These are phyloP conservation scores for Entrophospora sp. DNA, from an alignment of 192 early-diverging fungal species.

Conservation along the genomic window DNA sequence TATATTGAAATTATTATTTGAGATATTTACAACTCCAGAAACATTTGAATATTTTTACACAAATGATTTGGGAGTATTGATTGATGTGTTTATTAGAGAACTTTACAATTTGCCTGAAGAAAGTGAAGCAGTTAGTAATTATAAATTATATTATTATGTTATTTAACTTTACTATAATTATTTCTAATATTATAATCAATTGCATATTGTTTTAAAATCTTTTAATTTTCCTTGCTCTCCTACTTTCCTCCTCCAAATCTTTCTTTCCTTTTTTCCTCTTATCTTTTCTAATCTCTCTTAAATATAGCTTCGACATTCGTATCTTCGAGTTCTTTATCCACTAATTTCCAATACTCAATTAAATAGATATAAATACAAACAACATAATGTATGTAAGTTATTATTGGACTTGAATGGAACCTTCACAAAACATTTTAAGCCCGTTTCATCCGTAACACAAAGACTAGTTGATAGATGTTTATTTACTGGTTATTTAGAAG, in stretches of 20 bases:
- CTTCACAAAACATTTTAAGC: conserved; percentile 14
- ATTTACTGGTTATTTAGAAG: conserved; percentile 18
- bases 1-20: conserved; percentile 63
- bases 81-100: conserved; percentile 83
- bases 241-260: not conserved
- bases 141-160: not conserved
- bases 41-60: conserved; percentile 78
- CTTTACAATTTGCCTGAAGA: conserved; percentile 64
- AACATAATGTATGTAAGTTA: conserved; percentile 35
- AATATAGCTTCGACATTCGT: conserved; percentile 53
- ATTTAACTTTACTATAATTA: too few relatives aligned
- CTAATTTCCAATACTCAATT: conserved; percentile 57
- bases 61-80: conserved; percentile 80
- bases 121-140: conserved; percentile 1
- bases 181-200: too few relatives aligned
- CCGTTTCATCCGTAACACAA: conserved; percentile 35
- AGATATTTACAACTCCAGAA: conserved; percentile 54
- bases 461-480: conserved; percentile 37
- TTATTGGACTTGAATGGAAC: conserved; percentile 32
- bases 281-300: not conserved
- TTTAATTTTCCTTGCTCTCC: too few relatives aligned
- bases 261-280: not conserved
- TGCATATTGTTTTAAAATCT: too few relatives aligned
- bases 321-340: conserved; percentile 56
- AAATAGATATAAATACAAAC: conserved; percentile 35